Conservation (phyloP, 441 rosid species). For the Adansonia grandidieri region DNA sequence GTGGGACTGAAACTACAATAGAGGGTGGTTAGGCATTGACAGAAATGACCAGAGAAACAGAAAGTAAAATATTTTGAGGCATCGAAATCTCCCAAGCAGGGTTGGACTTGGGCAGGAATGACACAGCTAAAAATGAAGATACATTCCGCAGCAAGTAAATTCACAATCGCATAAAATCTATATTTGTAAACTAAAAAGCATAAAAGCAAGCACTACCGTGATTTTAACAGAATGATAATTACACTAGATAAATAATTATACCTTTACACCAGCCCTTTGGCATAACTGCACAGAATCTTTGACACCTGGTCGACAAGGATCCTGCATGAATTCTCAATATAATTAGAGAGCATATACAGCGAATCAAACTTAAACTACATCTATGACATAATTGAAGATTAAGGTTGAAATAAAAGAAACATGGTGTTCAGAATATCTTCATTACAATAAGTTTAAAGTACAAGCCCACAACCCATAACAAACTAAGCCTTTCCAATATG, state of each 20-base stretch:
- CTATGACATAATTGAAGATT: not conserved
- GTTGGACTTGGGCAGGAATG: not conserved
- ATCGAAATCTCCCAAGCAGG: not conserved
- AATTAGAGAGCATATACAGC: not conserved
- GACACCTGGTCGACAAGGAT: slow-evolving; percentile 92
- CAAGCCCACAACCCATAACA: not conserved
- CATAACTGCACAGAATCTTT: slow-evolving; percentile 77
- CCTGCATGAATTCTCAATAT: slow-evolving; percentile 54
- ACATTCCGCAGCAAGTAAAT: too few species aligned
- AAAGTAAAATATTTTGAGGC: not conserved
- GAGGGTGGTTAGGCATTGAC: not conserved
- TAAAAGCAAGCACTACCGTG: not conserved
- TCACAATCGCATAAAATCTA: too few species aligned
- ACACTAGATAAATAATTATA: slow-evolving; percentile 27
- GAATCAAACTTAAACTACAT: not conserved
- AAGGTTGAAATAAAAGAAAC: not conserved
- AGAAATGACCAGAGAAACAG: not conserved
- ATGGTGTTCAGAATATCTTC: too few species aligned
- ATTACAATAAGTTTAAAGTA: too few species aligned
- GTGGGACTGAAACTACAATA: not conserved
- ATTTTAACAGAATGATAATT: not conserved
- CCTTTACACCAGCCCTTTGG: slow-evolving; percentile 93
- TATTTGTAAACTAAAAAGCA: too few species aligned
- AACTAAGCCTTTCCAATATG: not conserved
- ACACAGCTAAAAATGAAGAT: not conserved